Evolutionary conservation across 148 eudicot species (phyloP), one percentile per base, ranked within the genome.

Genomic region (Rhododendron griersonianum): DNA sequence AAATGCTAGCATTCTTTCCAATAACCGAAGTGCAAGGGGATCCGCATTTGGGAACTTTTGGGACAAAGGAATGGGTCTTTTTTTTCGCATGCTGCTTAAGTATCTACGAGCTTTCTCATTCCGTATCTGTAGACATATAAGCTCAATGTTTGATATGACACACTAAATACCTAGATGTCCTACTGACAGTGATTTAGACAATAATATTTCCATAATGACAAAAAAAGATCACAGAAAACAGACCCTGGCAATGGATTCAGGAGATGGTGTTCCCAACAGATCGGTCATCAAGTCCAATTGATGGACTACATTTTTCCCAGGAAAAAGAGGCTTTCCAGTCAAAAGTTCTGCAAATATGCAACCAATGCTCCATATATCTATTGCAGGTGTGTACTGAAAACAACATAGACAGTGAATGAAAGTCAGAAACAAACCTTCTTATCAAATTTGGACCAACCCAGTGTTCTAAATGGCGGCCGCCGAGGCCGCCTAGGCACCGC

Each of bases 331-430:
- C 86, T 93, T 94, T 69, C 98, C 98, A 47, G 95, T 93, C 53
- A 94, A 88, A 84, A 94, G 92, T 87, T 94, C 98, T 1, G 95
- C 90, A 92, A 94, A 94, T 82, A 94, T 94, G 91, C 98, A 93
- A 41, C 98, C 98, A 47, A 94, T 94, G 89, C 98, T 93, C 98
- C 98, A 94, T 84, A 91, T 94, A 86, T 94, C 98, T 73, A 94
- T 94, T 57, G 95, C 94, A 48, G 98, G 95, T 80, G 98, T 94
- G 88, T 94, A 94, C 98, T 94, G 94, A 11, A 80, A 69, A 84
- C 55, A 90, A 81, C 65, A 81, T 57, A 82, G 75, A 83, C 45
- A 8, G 44, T 21, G 15, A 39, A 77, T 83, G 23, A 10, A 48
- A 69, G 85, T 76, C 35, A 53, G 81, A 10, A 67, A 86, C 61